These are phyloP conservation scores for Verticillium albo-atrum DNA, from an alignment of 2,329 filamentous ascomycete species.

Conservation along the genomic window DNA sequence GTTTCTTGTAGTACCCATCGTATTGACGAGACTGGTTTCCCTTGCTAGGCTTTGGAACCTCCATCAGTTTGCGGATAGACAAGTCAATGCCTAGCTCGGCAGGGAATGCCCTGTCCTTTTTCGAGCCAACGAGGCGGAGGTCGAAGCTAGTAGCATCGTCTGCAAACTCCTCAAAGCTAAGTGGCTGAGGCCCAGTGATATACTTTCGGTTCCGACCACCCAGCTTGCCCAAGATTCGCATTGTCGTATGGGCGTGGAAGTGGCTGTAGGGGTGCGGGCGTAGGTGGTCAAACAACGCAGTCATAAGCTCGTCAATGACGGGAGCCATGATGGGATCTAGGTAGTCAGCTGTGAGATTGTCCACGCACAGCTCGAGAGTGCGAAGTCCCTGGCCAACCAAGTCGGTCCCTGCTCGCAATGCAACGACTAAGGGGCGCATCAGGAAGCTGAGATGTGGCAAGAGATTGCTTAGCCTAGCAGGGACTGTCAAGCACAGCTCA, in stretches of 20 bases:
- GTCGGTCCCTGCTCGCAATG: constrained; percentile 84
- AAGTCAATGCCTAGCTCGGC: constrained; percentile 81
- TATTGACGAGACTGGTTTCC: constrained; percentile 52
- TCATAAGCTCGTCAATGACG: constrained; percentile 98
- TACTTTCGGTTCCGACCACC: constrained; percentile 95
- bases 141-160: constrained; percentile 89
- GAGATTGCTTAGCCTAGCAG: constrained; percentile 87
- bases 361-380: constrained; percentile 93
- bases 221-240: constrained; percentile 94
- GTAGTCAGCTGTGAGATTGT: constrained; percentile 97
- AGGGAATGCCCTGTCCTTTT: constrained; percentile 83
- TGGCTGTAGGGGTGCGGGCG: constrained; percentile 93
- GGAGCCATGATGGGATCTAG: constrained; percentile 98
- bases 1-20: constrained; percentile 86
- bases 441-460: constrained; percentile 92
- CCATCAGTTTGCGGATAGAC: constrained; percentile 83
- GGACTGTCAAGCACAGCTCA: constrained; percentile 92
- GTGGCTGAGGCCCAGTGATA: constrained; percentile 80
- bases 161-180: constrained; percentile 78
- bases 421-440: constrained; percentile 97
- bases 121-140: constrained; percentile 82
- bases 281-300: constrained; percentile 91
- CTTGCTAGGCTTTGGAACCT: constrained; percentile 62
- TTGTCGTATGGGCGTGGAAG: constrained; percentile 95
- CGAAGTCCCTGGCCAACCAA: constrained; percentile 90